phyloP scores from a whole-genome alignment of 768 basidiomycete genomes.

The Serendipita sp. region DNA sequence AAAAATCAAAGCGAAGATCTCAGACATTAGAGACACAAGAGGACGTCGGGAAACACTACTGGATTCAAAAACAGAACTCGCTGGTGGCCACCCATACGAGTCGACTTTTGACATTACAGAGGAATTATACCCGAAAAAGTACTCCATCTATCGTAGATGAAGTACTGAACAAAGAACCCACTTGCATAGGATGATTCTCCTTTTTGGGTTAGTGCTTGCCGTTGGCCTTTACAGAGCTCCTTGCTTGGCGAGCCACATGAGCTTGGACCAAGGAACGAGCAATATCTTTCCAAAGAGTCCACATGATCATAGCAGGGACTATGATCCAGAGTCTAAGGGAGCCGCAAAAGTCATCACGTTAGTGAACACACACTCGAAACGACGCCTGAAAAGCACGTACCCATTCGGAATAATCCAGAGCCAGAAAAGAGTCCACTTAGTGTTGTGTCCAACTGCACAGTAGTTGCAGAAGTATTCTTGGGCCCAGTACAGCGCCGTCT shows the following conservation, averaged over 20 bases:
- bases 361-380: not conserved
- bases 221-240: not conserved
- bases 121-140: no score
- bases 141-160: no score
- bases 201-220: slow-evolving; percentile 1
- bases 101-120: no score
- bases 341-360: not conserved
- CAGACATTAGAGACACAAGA: no score
- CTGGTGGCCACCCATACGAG: no score
- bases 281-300: slow-evolving; percentile 49
- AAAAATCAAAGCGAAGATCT: no score
- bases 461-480: slow-evolving; percentile 67
- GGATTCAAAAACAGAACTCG: no score
- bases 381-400: slow-evolving; percentile 26
- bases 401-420: slow-evolving; percentile 71
- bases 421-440: slow-evolving; percentile 30
- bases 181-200: no score
- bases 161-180: no score
- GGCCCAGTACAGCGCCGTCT: slow-evolving; percentile 68
- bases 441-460: slow-evolving; percentile 66
- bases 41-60: no score
- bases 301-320: slow-evolving; percentile 45
- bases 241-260: slow-evolving; percentile 10
- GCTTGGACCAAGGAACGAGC: slow-evolving; percentile 17
- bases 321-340: slow-evolving; percentile 62